A percentile compares a stretch with the other conserved stretches of the same genome.
These are phyloP conservation scores for Colletotrichum shisoi DNA, from an alignment of 2,329 filamentous ascomycete species.

Conservation along the genomic window DNA sequence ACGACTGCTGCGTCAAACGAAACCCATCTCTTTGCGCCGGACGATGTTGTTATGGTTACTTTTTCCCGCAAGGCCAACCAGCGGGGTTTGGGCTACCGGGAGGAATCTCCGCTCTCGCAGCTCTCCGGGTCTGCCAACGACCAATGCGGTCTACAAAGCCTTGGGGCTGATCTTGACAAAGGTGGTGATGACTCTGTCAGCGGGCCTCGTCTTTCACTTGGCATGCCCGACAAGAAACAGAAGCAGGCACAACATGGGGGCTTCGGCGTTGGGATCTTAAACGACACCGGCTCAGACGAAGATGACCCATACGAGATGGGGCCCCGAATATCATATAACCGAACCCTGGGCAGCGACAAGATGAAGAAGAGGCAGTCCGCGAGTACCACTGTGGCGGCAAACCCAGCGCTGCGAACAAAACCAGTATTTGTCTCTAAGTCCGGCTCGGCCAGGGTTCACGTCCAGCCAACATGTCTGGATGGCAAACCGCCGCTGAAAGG, in stretches of 20 bases:
- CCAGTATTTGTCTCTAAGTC: slow-evolving; percentile 77
- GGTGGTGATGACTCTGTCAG: not conserved
- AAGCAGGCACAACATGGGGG: slow-evolving; percentile 60
- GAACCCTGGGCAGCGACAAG: slow-evolving; percentile 80
- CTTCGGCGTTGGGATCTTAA: slow-evolving; percentile 87
- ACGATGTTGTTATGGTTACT: slow-evolving; percentile 74
- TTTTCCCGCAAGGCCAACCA: slow-evolving; percentile 72
- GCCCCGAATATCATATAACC: slow-evolving; percentile 87
- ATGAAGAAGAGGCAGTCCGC: slow-evolving; percentile 64
- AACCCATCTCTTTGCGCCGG: slow-evolving; percentile 83
- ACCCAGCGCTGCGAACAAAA: slow-evolving; percentile 70
- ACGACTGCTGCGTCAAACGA: slow-evolving; percentile 50
- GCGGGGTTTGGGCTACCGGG: slow-evolving; percentile 74
- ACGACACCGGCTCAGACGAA: slow-evolving; percentile 93
- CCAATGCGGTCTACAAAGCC: not conserved
- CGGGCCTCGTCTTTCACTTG: not conserved
- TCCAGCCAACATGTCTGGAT: slow-evolving; percentile 75
- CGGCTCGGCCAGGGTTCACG: slow-evolving; percentile 43
- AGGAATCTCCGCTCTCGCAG: slow-evolving; percentile 60
- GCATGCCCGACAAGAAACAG: slow-evolving; percentile 58
- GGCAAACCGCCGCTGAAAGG: slow-evolving; percentile 81
- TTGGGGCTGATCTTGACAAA: slow-evolving; percentile 26
- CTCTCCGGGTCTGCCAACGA: not conserved
- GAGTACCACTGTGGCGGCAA: slow-evolving; percentile 58
- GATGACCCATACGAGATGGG: slow-evolving; percentile 94